Conservation (phyloP, 164 flowering plant species). For the Stephania cephalantha region DNA sequence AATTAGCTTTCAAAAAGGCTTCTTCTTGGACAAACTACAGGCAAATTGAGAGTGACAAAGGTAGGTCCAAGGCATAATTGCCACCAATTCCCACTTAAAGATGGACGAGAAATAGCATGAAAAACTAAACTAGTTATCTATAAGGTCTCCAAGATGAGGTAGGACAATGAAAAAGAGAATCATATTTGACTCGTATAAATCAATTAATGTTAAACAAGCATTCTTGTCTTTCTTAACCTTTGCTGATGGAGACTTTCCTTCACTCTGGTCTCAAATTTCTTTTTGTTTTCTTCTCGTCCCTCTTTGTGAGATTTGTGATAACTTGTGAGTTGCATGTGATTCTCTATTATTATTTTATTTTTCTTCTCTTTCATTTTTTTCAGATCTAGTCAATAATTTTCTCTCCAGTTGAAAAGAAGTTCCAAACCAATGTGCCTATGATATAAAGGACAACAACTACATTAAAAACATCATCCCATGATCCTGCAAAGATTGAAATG, state of each 20-base stretch:
- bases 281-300: background rate
- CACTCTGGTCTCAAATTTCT: background rate
- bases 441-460: constrained; percentile 79
- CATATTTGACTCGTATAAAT: background rate
- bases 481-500: constrained; percentile 43
- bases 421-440: constrained; percentile 92
- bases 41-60: background rate
- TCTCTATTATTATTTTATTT: background rate
- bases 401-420: constrained; percentile 90
- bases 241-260: background rate
- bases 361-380: constrained; percentile 22
- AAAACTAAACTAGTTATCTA: background rate
- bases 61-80: background rate
- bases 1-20: background rate
- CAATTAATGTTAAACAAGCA: background rate
- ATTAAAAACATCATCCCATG: constrained; percentile 97
- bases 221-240: background rate
- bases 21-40: background rate
- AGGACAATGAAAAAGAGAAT: background rate
- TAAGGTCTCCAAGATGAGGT: background rate
- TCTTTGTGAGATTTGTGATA: background rate
- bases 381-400: constrained; percentile 64
- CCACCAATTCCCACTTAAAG: background rate
- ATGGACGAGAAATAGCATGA: background rate
- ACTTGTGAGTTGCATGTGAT: background rate